Evolutionary conservation across 768 basidiomycete species (phyloP).

Genomic region (Flagelloscypha sp.): DNA sequence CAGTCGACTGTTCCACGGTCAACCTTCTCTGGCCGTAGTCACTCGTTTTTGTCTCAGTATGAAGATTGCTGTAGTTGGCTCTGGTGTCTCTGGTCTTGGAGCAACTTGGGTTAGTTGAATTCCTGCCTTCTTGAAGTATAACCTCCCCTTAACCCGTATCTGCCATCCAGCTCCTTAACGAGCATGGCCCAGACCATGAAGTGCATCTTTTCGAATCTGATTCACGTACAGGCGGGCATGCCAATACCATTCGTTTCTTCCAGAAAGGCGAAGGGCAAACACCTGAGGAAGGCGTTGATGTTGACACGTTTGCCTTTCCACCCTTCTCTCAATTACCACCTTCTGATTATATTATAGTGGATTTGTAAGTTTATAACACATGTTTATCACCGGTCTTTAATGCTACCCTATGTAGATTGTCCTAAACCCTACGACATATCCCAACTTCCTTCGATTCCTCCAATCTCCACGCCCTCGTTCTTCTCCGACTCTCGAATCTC

Average conservation of each 20-base stretch:
- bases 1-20: no score
- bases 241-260: conserved; percentile 58
- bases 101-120: conserved; percentile 68
- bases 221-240: conserved; percentile 62
- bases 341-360: conserved; percentile 29
- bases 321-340: background rate
- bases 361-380: conserved; percentile 34
- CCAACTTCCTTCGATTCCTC: conserved; percentile 71
- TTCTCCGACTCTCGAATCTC: no score
- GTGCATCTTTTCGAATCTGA: conserved; percentile 72
- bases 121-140: no score
- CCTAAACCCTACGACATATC: conserved; percentile 69
- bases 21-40: no score
- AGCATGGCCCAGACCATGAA: conserved; percentile 63
- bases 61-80: conserved; percentile 68
- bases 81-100: conserved; percentile 68
- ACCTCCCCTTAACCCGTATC: no score
- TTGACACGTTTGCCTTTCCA: conserved; percentile 54
- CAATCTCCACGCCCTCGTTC: no score
- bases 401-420: conserved; percentile 44
- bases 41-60: no score
- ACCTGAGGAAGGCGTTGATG: conserved; percentile 31
- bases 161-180: conserved; percentile 50
- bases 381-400: background rate
- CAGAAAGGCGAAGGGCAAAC: conserved; percentile 25